phyloP scores from a whole-genome alignment of 2,329 filamentous ascomycete genomes.

The Penicillium sp. region DNA sequence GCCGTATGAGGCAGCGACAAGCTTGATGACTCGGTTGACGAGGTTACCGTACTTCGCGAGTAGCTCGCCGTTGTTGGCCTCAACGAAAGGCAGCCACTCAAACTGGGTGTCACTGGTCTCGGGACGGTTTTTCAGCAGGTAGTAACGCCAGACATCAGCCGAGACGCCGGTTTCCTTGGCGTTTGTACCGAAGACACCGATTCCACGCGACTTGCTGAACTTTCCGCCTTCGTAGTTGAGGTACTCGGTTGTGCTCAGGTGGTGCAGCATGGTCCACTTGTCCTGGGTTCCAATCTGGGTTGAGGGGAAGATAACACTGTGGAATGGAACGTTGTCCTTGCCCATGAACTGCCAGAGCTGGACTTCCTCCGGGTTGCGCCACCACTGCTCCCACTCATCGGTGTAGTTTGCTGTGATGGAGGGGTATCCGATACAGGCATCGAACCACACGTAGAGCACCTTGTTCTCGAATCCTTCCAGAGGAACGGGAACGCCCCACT shows the following conservation, averaged over 20 bases:
- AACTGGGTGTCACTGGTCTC: slow-evolving; percentile 88
- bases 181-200: slow-evolving; percentile 90
- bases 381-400: slow-evolving; percentile 88
- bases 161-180: slow-evolving; percentile 83
- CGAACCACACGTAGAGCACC: slow-evolving; percentile 93
- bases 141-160: slow-evolving; percentile 90
- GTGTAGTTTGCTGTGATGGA: slow-evolving; percentile 93
- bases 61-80: slow-evolving; percentile 87
- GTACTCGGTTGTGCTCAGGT: slow-evolving; percentile 86
- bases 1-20: slow-evolving; percentile 70
- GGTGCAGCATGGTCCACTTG: slow-evolving; percentile 86
- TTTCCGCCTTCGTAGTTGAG: slow-evolving; percentile 87
- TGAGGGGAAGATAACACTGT: slow-evolving; percentile 88
- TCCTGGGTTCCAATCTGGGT: slow-evolving; percentile 82
- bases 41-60: slow-evolving; percentile 72
- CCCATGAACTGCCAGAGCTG: slow-evolving; percentile 94
- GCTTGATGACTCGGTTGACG: slow-evolving; percentile 73
- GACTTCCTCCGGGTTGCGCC: slow-evolving; percentile 85
- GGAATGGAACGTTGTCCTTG: slow-evolving; percentile 86
- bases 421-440: slow-evolving; percentile 91
- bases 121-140: slow-evolving; percentile 80
- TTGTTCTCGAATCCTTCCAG: slow-evolving; percentile 67
- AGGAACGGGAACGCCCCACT: slow-evolving; percentile 74
- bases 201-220: slow-evolving; percentile 86
- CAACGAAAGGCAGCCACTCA: slow-evolving; percentile 82